Conservation (phyloP, 2,329 filamentous ascomycete species). For the Fusarium xyrophilum region DNA sequence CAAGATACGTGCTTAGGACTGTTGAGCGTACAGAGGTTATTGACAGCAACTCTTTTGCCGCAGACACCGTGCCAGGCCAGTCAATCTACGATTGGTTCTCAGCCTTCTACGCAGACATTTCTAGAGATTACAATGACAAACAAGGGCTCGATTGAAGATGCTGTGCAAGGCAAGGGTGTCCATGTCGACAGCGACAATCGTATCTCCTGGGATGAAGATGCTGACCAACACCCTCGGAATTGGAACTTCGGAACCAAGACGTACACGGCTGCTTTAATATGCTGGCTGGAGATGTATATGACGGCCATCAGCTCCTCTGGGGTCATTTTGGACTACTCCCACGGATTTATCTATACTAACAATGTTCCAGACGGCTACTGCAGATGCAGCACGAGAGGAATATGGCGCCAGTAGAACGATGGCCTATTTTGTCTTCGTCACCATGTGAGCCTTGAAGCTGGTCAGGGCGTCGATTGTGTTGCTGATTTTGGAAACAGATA, state of each 20-base stretch:
- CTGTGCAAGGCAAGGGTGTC: background rate
- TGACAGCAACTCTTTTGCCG: background rate
- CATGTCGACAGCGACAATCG: background rate
- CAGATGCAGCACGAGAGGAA: background rate
- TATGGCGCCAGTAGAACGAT: background rate
- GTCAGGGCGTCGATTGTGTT: rapidly evolving
- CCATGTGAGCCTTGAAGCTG: rapidly evolving
- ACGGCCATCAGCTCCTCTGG: background rate
- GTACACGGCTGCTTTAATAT: background rate
- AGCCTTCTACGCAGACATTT: rapidly evolving
- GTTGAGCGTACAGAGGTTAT: rapidly evolving
- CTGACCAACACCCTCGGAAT: background rate
- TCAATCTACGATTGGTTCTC: background rate
- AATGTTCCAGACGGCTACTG: background rate
- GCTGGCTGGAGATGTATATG: background rate
- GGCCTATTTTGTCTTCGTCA: background rate
- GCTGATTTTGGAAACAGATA: background rate
- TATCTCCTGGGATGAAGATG: background rate
- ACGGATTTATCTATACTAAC: background rate
- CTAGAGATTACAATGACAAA: rapidly evolving
- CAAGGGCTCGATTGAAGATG: background rate
- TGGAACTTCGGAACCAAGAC: background rate
- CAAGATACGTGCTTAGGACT: rapidly evolving
- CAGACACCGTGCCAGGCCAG: background rate
- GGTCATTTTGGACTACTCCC: background rate